Percentiles rank a stretch among this genome's conserved stretches.
Conservation (phyloP, 2,329 filamentous ascomycete genomes). For the Exophiala oligosperma region DNA sequence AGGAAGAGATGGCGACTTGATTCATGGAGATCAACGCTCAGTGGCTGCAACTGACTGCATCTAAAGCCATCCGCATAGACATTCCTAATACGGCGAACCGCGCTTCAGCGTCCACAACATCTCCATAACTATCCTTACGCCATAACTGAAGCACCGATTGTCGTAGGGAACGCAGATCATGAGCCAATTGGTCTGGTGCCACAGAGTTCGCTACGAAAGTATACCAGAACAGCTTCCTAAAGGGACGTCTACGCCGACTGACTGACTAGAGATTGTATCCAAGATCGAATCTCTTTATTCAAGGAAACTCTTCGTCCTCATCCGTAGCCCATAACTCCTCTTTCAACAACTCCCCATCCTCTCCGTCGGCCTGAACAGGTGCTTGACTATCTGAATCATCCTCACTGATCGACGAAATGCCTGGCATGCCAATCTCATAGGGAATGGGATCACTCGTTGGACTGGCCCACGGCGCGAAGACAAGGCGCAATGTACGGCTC, state of each 20-base stretch:
- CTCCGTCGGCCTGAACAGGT: not conserved
- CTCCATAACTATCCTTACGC: too few relatives aligned
- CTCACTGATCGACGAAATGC: conserved; percentile 17
- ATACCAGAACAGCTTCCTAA: too few relatives aligned
- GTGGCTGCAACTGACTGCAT: not conserved
- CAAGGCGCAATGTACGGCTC: conserved; percentile 80
- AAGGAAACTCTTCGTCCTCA: conserved; percentile 23
- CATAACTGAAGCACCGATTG: too few relatives aligned
- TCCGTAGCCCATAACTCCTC: conserved; percentile 25
- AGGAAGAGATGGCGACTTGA: not conserved
- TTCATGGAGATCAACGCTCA: not conserved
- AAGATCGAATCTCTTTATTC: not conserved
- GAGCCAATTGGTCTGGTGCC: too few relatives aligned
- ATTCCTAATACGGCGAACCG: not conserved
- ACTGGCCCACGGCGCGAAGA: conserved; percentile 76
- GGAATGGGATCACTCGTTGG: conserved; percentile 14
- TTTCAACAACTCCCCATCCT: conserved; percentile 23
- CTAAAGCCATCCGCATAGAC: conserved; percentile 1
- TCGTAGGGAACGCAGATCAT: too few relatives aligned
- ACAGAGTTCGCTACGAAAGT: too few relatives aligned
- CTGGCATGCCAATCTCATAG: conserved; percentile 25
- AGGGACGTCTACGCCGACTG: not conserved
- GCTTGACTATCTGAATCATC: not conserved
- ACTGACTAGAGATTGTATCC: not conserved
- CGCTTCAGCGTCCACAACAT: not conserved